Conservation (phyloP, 2,329 filamentous ascomycete genomes). For the Eurotiales sp. region DNA sequence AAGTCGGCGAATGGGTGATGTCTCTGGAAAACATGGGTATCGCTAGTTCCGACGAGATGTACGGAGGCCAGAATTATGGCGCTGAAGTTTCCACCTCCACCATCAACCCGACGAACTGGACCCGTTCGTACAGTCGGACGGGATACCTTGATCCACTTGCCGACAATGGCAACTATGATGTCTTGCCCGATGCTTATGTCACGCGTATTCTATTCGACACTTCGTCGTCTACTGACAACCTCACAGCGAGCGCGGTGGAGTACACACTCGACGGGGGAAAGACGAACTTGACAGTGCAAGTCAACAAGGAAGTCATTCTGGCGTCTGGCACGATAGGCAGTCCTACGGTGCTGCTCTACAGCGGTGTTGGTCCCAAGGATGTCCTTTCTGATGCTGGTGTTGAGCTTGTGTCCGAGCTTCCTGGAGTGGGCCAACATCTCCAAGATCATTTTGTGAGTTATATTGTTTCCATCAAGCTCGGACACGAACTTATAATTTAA, state of each 20-base stretch:
- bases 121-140: constrained; percentile 32
- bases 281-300: constrained; percentile 23
- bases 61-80: constrained; percentile 29
- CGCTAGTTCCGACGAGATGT: constrained; percentile 25
- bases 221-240: constrained; percentile 22
- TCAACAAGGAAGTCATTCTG: constrained; percentile 27
- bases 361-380: constrained; percentile 54
- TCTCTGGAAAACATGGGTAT: constrained; percentile 24
- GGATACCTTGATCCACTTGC: constrained; percentile 33
- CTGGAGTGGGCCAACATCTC: constrained; percentile 49
- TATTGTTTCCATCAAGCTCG: not conserved
- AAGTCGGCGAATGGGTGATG: constrained; percentile 25
- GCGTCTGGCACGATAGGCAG: constrained; percentile 54
- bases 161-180: constrained; percentile 31
- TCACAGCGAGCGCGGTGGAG: constrained; percentile 30
- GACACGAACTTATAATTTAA: constrained; percentile 10
- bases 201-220: constrained; percentile 29
- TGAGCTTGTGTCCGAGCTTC: constrained; percentile 42
- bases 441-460: constrained; percentile 45
- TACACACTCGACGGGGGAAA: constrained; percentile 28
- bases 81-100: constrained; percentile 31
- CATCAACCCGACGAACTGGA: constrained; percentile 35
- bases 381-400: constrained; percentile 44
- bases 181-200: constrained; percentile 29
- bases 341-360: constrained; percentile 57